Conservation (phyloP, 1,284 basidiomycete genomes). For the Ceratobasidium sp. region DNA sequence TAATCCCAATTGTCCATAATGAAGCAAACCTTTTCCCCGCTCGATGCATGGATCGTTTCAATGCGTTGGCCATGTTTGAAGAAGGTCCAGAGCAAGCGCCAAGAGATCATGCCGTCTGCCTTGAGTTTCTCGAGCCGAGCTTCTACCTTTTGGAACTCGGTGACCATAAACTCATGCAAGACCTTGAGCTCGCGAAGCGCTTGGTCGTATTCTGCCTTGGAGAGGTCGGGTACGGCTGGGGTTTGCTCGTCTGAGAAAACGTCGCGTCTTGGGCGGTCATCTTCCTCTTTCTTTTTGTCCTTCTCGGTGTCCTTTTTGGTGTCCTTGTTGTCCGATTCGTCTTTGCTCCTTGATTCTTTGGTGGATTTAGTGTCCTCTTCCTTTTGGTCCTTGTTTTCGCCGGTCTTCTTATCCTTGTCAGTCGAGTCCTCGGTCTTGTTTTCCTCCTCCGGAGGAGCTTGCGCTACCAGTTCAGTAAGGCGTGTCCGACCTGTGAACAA, state of each 20-base stretch:
- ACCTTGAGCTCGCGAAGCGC: conserved; percentile 34
- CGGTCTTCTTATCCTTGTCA: background rate
- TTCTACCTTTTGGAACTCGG: conserved; percentile 29
- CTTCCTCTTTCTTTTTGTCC: conserved; percentile 1
- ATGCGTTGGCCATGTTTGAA: conserved; percentile 27
- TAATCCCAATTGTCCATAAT: conserved; percentile 33
- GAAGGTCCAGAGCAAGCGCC: conserved; percentile 31
- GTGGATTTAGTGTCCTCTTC: conserved; percentile 3
- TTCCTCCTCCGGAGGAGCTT: conserved; percentile 23
- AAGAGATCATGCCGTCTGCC: conserved; percentile 29
- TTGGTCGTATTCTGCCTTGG: conserved; percentile 27
- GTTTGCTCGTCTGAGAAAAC: conserved; percentile 27
- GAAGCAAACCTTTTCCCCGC: conserved; percentile 29
- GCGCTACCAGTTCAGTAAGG: conserved; percentile 28
- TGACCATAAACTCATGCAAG: conserved; percentile 9
- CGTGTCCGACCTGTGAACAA: conserved; percentile 7
- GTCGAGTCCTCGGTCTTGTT: background rate
- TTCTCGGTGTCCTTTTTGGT: background rate
- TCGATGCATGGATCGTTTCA: conserved; percentile 30
- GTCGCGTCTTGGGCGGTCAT: conserved; percentile 15
- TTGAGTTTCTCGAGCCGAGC: conserved; percentile 24
- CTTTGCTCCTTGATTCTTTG: background rate
- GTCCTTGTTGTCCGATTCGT: conserved; percentile 2
- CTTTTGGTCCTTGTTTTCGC: conserved; percentile 4
- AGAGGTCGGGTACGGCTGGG: conserved; percentile 25